Percentiles rank a stretch among this genome's conserved stretches.
Evolutionary conservation across 2,329 filamentous ascomycete genomes (phyloP).

Genomic region (Hypoxylon sp.): DNA sequence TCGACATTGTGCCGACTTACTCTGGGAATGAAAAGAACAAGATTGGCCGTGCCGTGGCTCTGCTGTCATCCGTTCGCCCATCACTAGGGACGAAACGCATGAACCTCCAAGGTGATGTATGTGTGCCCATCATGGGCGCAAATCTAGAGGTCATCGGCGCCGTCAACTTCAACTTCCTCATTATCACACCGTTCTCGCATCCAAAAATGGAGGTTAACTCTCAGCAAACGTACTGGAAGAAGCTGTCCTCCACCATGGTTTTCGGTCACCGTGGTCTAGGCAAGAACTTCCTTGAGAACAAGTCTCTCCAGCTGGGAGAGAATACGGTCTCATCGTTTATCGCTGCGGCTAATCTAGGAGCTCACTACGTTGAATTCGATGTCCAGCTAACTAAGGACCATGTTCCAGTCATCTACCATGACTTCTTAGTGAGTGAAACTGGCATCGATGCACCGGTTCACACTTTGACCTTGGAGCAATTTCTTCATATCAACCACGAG

Average conservation of each 20-base stretch:
- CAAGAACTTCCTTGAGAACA: conserved; percentile 88
- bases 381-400: conserved; percentile 99
- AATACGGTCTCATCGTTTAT: conserved; percentile 98
- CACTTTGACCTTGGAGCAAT: conserved; percentile 94
- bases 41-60: conserved; percentile 88
- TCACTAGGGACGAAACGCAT: conserved; percentile 88
- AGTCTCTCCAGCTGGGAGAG: conserved; percentile 93
- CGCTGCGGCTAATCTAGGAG: conserved; percentile 92
- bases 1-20: conserved; percentile 96
- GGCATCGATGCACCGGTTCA: conserved; percentile 98
- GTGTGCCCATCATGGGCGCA: conserved; percentile 89
- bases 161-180: conserved; percentile 96
- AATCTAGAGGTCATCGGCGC: conserved; percentile 92
- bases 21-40: conserved; percentile 90
- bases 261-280: conserved; percentile 82
- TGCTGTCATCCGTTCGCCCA: conserved; percentile 88
- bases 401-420: conserved; percentile 98
- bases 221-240: conserved; percentile 96
- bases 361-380: conserved; percentile 82
- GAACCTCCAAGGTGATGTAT: conserved; percentile 91
- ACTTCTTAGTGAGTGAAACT: conserved; percentile 97
- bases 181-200: conserved; percentile 95
- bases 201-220: conserved; percentile 94
- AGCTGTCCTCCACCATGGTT: conserved; percentile 87
- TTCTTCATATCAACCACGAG: conserved; percentile 84